These are phyloP conservation scores for Penicillium sp. DNA, from an alignment of 2,329 filamentous ascomycete genomes.

Conservation along the genomic window DNA sequence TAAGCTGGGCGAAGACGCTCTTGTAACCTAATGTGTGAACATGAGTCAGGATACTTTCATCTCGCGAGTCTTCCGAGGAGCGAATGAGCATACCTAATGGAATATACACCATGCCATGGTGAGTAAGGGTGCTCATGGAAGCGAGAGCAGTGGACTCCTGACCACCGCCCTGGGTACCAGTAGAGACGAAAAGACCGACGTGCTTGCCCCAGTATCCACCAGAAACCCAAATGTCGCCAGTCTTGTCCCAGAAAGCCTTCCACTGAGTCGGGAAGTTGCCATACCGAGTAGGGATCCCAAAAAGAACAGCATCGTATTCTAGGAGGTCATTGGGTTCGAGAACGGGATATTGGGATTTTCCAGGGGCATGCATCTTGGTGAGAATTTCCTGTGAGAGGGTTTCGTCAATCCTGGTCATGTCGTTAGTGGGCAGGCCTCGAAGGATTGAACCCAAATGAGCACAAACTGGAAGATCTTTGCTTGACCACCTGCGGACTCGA, in stretches of 20 bases:
- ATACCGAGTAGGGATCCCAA: slow-evolving; percentile 94
- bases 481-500: neutral
- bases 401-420: slow-evolving; percentile 60
- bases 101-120: slow-evolving; percentile 38
- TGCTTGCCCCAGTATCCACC: slow-evolving; percentile 85
- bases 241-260: slow-evolving; percentile 84
- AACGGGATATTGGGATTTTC: slow-evolving; percentile 70
- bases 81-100: too few species aligned
- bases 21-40: slow-evolving; percentile 65
- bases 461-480: slow-evolving; percentile 18
- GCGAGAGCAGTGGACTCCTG: slow-evolving; percentile 86
- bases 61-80: too few species aligned
- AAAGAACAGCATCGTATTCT: slow-evolving; percentile 82
- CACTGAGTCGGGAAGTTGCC: slow-evolving; percentile 97
- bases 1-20: slow-evolving; percentile 69
- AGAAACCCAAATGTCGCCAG: slow-evolving; percentile 77
- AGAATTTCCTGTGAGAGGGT: slow-evolving; percentile 84
- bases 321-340: slow-evolving; percentile 64
- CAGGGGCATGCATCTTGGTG: slow-evolving; percentile 84
- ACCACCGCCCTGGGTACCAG: slow-evolving; percentile 80
- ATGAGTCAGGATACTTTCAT: too few species aligned
- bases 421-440: too few species aligned
- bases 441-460: too few species aligned
- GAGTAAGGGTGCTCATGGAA: slow-evolving; percentile 79
- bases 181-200: slow-evolving; percentile 86